Evolutionary conservation across 2,329 filamentous ascomycete species (phyloP).

Genomic region (Verticillium alfalfae): DNA sequence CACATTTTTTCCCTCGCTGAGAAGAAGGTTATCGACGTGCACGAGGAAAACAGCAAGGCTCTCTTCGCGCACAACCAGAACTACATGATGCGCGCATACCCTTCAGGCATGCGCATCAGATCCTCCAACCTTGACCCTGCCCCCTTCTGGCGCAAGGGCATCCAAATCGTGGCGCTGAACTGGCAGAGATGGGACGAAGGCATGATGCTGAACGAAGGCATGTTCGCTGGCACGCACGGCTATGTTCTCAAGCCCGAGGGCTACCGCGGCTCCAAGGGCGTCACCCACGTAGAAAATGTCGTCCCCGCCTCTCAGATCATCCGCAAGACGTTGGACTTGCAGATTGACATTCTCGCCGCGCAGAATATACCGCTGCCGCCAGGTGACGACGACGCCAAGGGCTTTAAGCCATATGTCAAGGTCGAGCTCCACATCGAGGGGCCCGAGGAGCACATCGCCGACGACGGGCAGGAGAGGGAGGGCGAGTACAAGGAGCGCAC

Average conservation of each 20-base stretch:
- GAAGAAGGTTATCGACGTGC: constrained; percentile 56
- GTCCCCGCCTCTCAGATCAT: constrained; percentile 23
- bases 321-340: constrained; percentile 61
- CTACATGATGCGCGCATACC: constrained; percentile 84
- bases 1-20: constrained; percentile 67
- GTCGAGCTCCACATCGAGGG: constrained; percentile 78
- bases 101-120: constrained; percentile 72
- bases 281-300: constrained; percentile 2
- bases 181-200: constrained; percentile 90
- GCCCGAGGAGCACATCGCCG: constrained; percentile 37
- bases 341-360: constrained; percentile 68
- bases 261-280: constrained; percentile 19
- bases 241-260: constrained; percentile 79
- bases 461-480: constrained; percentile 31
- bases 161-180: constrained; percentile 88
- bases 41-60: constrained; percentile 38
- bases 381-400: constrained; percentile 40
- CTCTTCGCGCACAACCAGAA: constrained; percentile 79
- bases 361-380: constrained; percentile 67
- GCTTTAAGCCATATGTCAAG: constrained; percentile 77
- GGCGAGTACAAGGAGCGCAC: constrained; percentile 54
- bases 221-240: constrained; percentile 80
- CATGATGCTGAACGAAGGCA: constrained; percentile 93
- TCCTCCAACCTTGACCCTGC: constrained; percentile 85
- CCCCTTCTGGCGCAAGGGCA: constrained; percentile 80